Evolutionary conservation across 2,329 filamentous ascomycete genomes (phyloP).

Genomic region (Curvularia lunata): DNA sequence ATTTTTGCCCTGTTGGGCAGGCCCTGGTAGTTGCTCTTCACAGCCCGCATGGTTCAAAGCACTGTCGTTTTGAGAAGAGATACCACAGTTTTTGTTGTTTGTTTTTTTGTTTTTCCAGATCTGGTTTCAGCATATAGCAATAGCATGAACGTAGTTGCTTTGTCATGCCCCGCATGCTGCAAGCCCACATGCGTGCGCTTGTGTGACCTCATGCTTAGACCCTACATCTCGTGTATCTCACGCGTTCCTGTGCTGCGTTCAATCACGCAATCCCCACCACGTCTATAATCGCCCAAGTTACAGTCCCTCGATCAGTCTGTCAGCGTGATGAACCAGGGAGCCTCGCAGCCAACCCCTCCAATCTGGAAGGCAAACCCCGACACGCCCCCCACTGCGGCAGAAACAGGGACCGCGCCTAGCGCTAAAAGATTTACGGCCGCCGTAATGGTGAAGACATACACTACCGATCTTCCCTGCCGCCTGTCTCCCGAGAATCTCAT

Average conservation of each 20-base stretch:
- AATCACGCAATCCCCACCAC: conserved; percentile 16
- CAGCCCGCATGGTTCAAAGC: conserved; percentile 1
- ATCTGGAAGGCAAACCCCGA: conserved; percentile 33
- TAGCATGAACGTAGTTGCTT: not conserved
- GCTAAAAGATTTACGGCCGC: conserved; percentile 35
- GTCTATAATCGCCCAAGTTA: conserved; percentile 1
- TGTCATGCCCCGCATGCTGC: conserved; percentile 15
- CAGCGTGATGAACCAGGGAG: conserved; percentile 16
- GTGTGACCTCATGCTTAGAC: conserved; percentile 22
- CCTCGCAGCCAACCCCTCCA: conserved; percentile 21
- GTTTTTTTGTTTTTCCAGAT: conserved; percentile 1
- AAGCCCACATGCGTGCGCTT: conserved; percentile 5
- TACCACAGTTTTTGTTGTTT: conserved; percentile 20
- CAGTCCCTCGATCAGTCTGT: conserved; percentile 10
- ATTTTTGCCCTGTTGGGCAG: not conserved
- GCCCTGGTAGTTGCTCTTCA: not conserved
- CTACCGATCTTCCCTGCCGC: conserved; percentile 31
- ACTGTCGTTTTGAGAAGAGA: conserved; percentile 15
- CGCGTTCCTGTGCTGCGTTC: conserved; percentile 22
- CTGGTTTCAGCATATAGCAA: not conserved
- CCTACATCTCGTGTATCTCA: conserved; percentile 21
- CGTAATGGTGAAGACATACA: conserved; percentile 42
- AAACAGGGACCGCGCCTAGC: conserved; percentile 33
- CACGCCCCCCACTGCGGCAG: conserved; percentile 24
- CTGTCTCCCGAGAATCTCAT: conserved; percentile 18